Evolutionary conservation across 2,329 filamentous ascomycete genomes (phyloP).

Genomic region (Paraphaeosphaeria sporulosa): DNA sequence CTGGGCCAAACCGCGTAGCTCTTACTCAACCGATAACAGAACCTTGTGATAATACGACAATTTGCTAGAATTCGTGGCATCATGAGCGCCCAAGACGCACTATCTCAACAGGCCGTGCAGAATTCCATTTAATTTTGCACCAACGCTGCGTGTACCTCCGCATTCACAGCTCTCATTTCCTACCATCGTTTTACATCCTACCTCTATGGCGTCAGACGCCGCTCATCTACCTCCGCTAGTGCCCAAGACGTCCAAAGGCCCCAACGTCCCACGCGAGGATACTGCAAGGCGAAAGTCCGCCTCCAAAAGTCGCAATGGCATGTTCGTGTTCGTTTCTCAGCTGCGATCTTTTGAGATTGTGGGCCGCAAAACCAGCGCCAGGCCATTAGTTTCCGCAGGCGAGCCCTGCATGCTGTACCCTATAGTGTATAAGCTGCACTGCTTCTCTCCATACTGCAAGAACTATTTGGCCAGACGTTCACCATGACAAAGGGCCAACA

Average conservation of each 20-base stretch:
- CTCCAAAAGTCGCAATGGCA: slow-evolving; percentile 77
- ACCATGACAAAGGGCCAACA: background rate
- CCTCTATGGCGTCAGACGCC: slow-evolving; percentile 7
- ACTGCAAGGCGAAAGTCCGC: slow-evolving; percentile 18
- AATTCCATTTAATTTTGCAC: slow-evolving; percentile 1
- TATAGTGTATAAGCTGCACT: background rate
- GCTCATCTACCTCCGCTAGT: slow-evolving; percentile 6
- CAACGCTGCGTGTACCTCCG: background rate
- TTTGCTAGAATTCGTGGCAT: slow-evolving; percentile 2
- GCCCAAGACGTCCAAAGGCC: slow-evolving; percentile 5
- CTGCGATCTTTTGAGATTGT: slow-evolving; percentile 7
- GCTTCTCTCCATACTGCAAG: background rate
- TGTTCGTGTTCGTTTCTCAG: slow-evolving; percentile 33
- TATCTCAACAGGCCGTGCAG: background rate
- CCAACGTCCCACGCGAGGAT: slow-evolving; percentile 5
- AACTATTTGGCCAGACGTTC: background rate
- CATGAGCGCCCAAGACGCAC: slow-evolving; percentile 4
- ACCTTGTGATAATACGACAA: slow-evolving; percentile 5
- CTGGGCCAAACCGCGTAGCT: slow-evolving; percentile 2
- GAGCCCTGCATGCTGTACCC: slow-evolving; percentile 3
- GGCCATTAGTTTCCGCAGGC: background rate
- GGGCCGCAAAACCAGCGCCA: slow-evolving; percentile 3
- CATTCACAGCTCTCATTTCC: background rate
- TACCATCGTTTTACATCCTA: background rate
- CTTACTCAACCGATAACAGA: slow-evolving; percentile 11